A percentile compares a stretch with the other conserved stretches of the same genome.
Conservation (phyloP, 306 rosid genomes). For the Vigna reflexopilosa region DNA sequence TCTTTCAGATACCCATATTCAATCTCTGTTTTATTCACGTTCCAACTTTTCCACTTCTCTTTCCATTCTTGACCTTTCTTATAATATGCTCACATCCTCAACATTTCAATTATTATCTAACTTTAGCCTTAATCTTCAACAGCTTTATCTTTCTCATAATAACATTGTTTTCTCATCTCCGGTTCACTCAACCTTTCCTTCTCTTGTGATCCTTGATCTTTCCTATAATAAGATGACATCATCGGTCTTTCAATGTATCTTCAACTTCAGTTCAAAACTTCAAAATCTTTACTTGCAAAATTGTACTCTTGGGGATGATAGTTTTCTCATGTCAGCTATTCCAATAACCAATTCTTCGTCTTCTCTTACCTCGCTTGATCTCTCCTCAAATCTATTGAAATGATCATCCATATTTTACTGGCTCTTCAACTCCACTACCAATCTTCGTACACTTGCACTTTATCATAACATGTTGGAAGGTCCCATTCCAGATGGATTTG, state of each 20-base stretch:
- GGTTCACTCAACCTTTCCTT: neutral
- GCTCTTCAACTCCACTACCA: conserved; percentile 13
- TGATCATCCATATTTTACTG: neutral
- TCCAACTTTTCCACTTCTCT: neutral
- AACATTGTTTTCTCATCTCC: too few species aligned
- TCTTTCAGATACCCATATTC: neutral
- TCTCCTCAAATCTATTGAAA: neutral
- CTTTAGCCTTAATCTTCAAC: too few species aligned
- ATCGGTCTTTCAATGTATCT: neutral
- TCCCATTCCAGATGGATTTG: conserved; percentile 9
- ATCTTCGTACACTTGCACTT: neutral
- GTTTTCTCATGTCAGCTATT: neutral
- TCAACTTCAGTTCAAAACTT: neutral
- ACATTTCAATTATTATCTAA: conserved; percentile 7
- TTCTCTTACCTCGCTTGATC: neutral
- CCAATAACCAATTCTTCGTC: neutral
- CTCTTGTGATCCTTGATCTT: conserved; percentile 19
- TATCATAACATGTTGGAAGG: neutral
- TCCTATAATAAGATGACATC: neutral
- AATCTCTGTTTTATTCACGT: neutral
- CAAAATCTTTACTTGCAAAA: neutral
- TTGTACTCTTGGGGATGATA: neutral
- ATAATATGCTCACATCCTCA: neutral
- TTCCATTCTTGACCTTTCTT: conserved; percentile 16
- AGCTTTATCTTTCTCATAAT: too few species aligned